Evolutionary conservation across 176 grass and related monocot genomes (phyloP), one percentile per base, ranked within the genome.

Genomic region (Saccharum spontaneum): DNA sequence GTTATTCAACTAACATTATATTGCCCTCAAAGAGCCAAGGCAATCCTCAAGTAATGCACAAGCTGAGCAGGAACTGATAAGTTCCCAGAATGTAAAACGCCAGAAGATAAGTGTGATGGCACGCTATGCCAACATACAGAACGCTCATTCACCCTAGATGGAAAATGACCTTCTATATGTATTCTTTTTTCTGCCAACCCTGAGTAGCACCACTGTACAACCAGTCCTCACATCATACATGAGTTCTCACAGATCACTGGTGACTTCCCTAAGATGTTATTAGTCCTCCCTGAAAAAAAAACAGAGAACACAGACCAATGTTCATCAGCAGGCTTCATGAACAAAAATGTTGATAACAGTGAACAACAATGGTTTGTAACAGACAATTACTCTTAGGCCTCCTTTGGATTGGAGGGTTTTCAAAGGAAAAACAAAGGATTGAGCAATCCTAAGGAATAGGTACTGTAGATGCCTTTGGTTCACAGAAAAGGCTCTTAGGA

Each of bases 211-310:
- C 44, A 67, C 64, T 87, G 76, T 84, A 71, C 85, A 87, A 84
- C 20, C 76, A 87, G 76, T 76, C 54, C 46, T 77, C 68, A 65
- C 70, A 46, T 45, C 81, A n/a, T 52, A 41, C 13, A 64, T 14
- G n/a, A 33, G 75, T 61, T 68, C 50, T 82, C 38, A 54, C 15
- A 69, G 67, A 69, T 38, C 79, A 65, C 43, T 70, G 52, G n/a
- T 31, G 39, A 75, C 3, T 55, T 34, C 15, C 8, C 62, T 54
- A 26, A 36, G 48, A 88, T 45, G 67, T 23, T 38, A 26, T 91
- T 73, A 91, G 20, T 87, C 89, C 81, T 87, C 89, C 89, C 89
- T 91, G 81, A 80, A 81, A 84, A 75, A 65, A n/a, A 75, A 34
- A 10, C 31, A 18, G 6, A 49, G 9, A 85, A 49, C 61, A 64